Evolutionary conservation across 78 protist genomes (phyloP).

Genomic region (Guillardia theta): DNA sequence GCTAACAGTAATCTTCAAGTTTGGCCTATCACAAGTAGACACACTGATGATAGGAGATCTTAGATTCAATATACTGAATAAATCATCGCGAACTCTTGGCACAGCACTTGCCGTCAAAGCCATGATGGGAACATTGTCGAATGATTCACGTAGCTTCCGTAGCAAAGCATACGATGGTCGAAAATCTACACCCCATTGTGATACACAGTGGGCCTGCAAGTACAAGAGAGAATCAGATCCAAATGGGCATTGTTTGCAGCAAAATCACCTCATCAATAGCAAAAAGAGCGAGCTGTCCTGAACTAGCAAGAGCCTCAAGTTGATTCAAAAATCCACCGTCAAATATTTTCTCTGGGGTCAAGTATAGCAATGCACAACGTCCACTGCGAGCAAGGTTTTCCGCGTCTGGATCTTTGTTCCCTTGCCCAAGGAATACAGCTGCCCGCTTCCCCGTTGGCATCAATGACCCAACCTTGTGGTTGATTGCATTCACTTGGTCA

Average conservation of each 20-base stretch:
- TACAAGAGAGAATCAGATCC: too few species aligned
- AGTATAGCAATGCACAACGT: neutral
- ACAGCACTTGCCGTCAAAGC: conserved; percentile 22
- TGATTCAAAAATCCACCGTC: neutral
- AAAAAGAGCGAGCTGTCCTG: neutral
- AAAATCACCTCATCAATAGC: conserved; percentile 35
- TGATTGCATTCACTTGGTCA: conserved; percentile 5
- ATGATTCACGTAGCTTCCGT: neutral
- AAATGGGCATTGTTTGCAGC: too few species aligned
- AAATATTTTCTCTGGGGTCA: neutral
- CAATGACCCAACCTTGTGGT: too few species aligned
- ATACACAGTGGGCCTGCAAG: conserved; percentile 36
- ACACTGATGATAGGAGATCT: too few species aligned
- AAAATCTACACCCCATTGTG: conserved; percentile 29
- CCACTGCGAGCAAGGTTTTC: neutral
- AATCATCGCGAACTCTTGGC: neutral
- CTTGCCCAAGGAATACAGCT: neutral
- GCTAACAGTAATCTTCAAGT: too few species aligned
- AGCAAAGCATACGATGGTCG: neutral
- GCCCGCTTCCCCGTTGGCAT: too few species aligned
- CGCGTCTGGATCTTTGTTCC: neutral
- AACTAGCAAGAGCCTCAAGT: neutral
- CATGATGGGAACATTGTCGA: neutral
- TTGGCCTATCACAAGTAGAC: too few species aligned
- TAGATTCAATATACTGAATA: too few species aligned